These are phyloP conservation scores for Ganoderma leucocontextum DNA, from an alignment of 1,284 basidiomycete genomes.

Conservation along the genomic window DNA sequence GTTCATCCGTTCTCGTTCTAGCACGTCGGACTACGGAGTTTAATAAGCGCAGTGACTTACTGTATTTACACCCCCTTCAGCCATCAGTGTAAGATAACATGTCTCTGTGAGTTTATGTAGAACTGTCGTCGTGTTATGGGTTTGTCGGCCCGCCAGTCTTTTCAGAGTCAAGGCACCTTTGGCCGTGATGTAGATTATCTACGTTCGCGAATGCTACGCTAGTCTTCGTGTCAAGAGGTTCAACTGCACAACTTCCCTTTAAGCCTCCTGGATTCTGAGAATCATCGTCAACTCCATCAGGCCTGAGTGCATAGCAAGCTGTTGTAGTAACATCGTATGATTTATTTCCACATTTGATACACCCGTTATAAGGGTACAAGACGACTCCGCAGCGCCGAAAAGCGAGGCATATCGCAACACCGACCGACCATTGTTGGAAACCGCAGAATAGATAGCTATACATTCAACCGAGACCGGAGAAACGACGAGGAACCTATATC, in stretches of 20 bases:
- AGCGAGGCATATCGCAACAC: background rate
- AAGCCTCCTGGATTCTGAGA: background rate
- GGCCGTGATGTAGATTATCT: background rate
- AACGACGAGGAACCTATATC: background rate
- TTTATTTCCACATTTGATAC: conserved; percentile 5
- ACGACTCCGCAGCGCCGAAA: conserved; percentile 1
- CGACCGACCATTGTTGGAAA: background rate
- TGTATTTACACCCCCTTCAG: background rate
- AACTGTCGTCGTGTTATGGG: background rate
- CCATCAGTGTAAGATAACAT: background rate
- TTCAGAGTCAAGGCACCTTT: background rate
- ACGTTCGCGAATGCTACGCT: no score
- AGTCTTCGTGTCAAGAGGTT: background rate
- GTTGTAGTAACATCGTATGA: background rate
- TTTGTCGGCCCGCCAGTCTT: background rate
- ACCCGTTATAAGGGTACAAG: conserved; percentile 3
- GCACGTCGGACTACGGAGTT: background rate
- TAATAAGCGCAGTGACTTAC: background rate
- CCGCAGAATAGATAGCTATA: conserved; percentile 11
- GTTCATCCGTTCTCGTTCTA: background rate
- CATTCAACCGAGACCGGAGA: background rate
- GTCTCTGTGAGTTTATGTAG: background rate
- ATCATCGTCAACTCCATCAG: background rate
- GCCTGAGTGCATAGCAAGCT: background rate
- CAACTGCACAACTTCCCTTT: background rate